These are phyloP conservation scores for Candida ortonii DNA, from an alignment of 805 yeast genomes.

Conservation along the genomic window DNA sequence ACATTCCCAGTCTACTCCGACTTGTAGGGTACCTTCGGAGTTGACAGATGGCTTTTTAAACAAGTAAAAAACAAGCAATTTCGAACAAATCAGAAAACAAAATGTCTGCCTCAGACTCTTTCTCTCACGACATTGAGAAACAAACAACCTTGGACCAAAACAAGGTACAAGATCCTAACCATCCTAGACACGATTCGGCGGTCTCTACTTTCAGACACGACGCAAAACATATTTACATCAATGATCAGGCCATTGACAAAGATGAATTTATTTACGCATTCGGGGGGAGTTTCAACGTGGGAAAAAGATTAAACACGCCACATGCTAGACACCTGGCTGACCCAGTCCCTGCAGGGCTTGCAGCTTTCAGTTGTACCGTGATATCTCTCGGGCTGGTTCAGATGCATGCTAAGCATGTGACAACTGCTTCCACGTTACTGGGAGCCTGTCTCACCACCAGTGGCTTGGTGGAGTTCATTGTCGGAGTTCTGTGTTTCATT, in stretches of 20 bases:
- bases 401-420: slow-evolving; percentile 46
- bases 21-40: too few species aligned
- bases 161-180: slow-evolving; percentile 3
- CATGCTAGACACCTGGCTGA: slow-evolving; percentile 34
- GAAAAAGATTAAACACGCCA: slow-evolving; percentile 32
- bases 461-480: slow-evolving; percentile 47
- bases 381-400: slow-evolving; percentile 46
- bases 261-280: slow-evolving; percentile 61
- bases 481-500: slow-evolving; percentile 50
- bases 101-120: slow-evolving; percentile 25
- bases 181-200: slow-evolving; percentile 8
- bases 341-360: slow-evolving; percentile 55
- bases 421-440: slow-evolving; percentile 40
- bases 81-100: too few species aligned
- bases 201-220: slow-evolving; percentile 37
- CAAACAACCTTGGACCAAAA: slow-evolving; percentile 17
- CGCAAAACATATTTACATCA: slow-evolving; percentile 40
- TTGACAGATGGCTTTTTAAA: too few species aligned
- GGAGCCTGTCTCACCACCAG: slow-evolving; percentile 48
- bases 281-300: slow-evolving; percentile 54
- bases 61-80: too few species aligned
- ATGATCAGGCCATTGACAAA: slow-evolving; percentile 42
- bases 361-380: slow-evolving; percentile 46
- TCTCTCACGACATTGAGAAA: slow-evolving; percentile 28
- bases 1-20: too few species aligned